These are phyloP conservation scores for Gossypium turneri DNA, from an alignment of 345 rosid genomes.

Conservation along the genomic window DNA sequence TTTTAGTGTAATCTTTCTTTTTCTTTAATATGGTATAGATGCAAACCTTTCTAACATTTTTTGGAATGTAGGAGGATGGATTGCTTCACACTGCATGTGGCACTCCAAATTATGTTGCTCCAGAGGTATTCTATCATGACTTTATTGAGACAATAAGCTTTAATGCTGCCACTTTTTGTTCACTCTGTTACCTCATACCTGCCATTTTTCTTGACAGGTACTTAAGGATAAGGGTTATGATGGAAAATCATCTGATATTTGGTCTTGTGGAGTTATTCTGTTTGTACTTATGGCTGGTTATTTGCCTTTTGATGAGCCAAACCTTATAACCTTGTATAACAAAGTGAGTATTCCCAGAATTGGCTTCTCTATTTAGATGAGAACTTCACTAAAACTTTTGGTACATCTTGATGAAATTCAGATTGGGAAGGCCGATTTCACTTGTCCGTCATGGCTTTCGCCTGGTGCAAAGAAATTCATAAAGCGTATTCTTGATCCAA, in stretches of 20 bases:
- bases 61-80: slow-evolving; percentile 66
- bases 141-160: slow-evolving; percentile 7
- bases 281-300: slow-evolving; percentile 93
- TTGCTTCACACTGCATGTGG: slow-evolving; percentile 97
- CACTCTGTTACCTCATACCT: background rate
- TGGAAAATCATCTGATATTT: slow-evolving; percentile 75
- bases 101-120: slow-evolving; percentile 94
- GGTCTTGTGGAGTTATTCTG: slow-evolving; percentile 96
- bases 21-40: background rate
- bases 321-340: slow-evolving; percentile 58
- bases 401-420: slow-evolving; percentile 30
- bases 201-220: slow-evolving; percentile 44
- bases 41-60: background rate
- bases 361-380: slow-evolving; percentile 12
- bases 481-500: slow-evolving; percentile 79
- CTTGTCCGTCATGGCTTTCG: slow-evolving; percentile 81
- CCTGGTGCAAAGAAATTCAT: slow-evolving; percentile 63
- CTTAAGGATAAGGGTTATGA: slow-evolving; percentile 83
- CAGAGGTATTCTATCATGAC: slow-evolving; percentile 53
- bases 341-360: slow-evolving; percentile 42
- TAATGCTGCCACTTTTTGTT: slow-evolving; percentile 5
- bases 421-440: slow-evolving; percentile 66
- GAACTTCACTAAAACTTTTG: background rate
- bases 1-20: background rate
- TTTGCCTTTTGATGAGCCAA: slow-evolving; percentile 87